Conservation (phyloP, 345 rosid species). For the Populus ilicifolia region DNA sequence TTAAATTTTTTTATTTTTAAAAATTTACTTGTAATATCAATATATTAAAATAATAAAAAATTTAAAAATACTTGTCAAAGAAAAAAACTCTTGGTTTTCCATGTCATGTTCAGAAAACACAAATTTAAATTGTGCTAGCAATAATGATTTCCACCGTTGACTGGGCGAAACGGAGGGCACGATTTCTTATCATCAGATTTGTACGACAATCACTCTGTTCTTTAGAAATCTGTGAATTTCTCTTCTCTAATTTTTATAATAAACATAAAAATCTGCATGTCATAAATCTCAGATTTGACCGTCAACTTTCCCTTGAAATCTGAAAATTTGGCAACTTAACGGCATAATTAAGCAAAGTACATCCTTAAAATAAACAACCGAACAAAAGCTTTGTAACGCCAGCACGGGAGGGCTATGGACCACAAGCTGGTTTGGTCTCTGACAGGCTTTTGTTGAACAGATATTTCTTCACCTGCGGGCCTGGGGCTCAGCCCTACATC, state of each 20-base stretch:
- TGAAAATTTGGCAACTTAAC: neutral
- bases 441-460: neutral
- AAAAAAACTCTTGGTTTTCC: no score
- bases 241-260: neutral
- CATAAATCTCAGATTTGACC: neutral
- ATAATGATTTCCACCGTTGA: no score
- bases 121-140: no score
- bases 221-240: neutral
- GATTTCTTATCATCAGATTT: neutral
- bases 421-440: neutral
- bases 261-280: neutral
- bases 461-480: neutral
- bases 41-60: no score
- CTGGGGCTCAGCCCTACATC: neutral
- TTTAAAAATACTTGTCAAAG: no score
- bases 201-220: neutral
- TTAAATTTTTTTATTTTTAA: no score
- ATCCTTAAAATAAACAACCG: constrained; percentile 5
- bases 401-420: neutral
- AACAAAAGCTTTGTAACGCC: neutral
- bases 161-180: neutral
- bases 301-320: neutral
- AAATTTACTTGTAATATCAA: no score
- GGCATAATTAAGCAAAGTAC: neutral
- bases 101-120: no score